These are phyloP conservation scores for Pestalotiopsis sp. DNA, from an alignment of 2,329 filamentous ascomycete species.

Conservation along the genomic window DNA sequence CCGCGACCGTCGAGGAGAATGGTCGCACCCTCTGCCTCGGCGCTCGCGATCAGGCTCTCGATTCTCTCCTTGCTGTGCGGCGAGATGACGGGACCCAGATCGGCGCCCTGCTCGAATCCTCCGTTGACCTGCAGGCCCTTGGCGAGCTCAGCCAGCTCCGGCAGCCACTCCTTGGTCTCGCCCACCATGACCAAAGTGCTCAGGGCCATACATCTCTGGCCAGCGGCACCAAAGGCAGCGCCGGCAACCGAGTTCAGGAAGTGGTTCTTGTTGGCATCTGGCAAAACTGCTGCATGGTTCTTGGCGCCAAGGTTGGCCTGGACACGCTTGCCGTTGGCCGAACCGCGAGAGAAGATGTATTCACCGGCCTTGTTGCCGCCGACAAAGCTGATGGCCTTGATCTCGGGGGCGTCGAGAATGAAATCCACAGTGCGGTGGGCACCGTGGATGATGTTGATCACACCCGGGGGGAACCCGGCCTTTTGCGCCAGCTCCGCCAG, in stretches of 20 bases:
- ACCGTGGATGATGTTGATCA: constrained; percentile 83
- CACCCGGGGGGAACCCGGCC: constrained; percentile 80
- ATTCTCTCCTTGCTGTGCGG: constrained; percentile 80
- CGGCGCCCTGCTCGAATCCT: constrained; percentile 79
- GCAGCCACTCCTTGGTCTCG: constrained; percentile 82
- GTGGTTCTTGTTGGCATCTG: constrained; percentile 89
- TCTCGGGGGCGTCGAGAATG: constrained; percentile 80
- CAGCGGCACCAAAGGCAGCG: constrained; percentile 82
- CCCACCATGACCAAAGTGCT: constrained; percentile 83
- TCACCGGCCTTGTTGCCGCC: constrained; percentile 87
- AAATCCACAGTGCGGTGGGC: constrained; percentile 82
- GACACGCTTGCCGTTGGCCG: constrained; percentile 84
- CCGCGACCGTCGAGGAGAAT: constrained; percentile 82
- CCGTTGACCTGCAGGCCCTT: constrained; percentile 75
- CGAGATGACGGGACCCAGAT: constrained; percentile 82
- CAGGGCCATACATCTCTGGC: constrained; percentile 85
- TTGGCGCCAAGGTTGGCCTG: constrained; percentile 88
- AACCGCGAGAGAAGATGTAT: constrained; percentile 80
- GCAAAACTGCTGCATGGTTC: constrained; percentile 84
- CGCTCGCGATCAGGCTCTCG: constrained; percentile 73
- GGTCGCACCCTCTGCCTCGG: constrained; percentile 79
- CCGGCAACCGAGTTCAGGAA: constrained; percentile 83
- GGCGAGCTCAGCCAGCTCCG: constrained; percentile 76
- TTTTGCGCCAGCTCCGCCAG: constrained; percentile 78
- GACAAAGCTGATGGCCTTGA: constrained; percentile 88